Base-by-base conservation (phyloP, 2,329 filamentous ascomycete species). In the Exophiala bonariae region DNA sequence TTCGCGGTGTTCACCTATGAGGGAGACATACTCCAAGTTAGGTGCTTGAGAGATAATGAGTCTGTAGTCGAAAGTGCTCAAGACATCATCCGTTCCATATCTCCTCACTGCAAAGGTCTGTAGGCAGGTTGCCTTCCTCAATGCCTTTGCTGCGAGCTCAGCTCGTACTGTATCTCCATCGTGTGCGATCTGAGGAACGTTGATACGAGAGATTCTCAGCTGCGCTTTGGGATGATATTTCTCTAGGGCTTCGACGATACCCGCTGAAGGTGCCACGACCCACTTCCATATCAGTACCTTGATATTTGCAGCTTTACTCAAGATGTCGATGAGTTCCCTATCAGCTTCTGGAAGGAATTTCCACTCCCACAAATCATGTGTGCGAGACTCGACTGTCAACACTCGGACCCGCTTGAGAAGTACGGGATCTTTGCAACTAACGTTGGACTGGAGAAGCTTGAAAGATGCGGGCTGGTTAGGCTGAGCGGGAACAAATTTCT, bases 141-240 rank as follows among this genome's bases (percentile, higher is more conserved):
- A n/a, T 7, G 35, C 14, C 6, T 4, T 7, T 37, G 16, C 35
- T 4, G 18, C 14, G n/a, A 18, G 16, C 28, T 17, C 9, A 35
- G 19, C 14, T 40, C 44, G 14, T 26, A 6, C 23, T 6, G 23
- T 6, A 11, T 26, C 23, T 6, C 23, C 6, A 37, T 20, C 10
- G 31, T 19, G 5, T 26, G 16, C 4, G 20, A 4, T 9, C 11
- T 10, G 22, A 17, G 33, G 19, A 11, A 10, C 17, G 26, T 19
- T 30, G 32, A 19, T 39, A 36, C 36, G 39, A 39, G 16, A 41
- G 14, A 55, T 35, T 8, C 37, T 38, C n/a, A 57, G 11, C 16
- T 54, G 26, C 14, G 44, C 47, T 17, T 42, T 48, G 32, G 52
- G 52, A 30, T 57, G 55, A 32, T 50, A 19, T 18, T 26, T 31